Evolutionary conservation across 1,284 basidiomycete species (phyloP).

Genomic region (Rhodotorula sp.): DNA sequence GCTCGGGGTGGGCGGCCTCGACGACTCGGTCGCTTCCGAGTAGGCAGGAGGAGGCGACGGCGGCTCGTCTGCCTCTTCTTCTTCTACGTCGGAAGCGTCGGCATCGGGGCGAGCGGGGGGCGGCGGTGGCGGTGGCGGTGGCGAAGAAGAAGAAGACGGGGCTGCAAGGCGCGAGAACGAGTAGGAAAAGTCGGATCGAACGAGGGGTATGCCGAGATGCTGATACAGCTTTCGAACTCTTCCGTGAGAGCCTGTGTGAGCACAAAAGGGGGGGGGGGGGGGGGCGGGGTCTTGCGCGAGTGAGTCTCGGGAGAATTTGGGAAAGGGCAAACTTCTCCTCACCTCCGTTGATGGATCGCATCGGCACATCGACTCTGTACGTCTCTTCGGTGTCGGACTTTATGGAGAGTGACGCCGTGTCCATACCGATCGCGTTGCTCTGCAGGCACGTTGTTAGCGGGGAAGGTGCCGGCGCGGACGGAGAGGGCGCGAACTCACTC

Average conservation of each 20-base stretch:
- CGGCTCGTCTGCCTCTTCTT: too few relatives aligned
- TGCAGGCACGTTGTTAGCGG: background rate
- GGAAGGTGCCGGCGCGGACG: background rate
- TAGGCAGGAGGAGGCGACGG: too few relatives aligned
- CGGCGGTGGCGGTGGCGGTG: background rate
- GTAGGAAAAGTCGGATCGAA: conserved; percentile 61
- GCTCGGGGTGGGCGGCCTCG: conserved; percentile 32
- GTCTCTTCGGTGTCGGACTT: conserved; percentile 20
- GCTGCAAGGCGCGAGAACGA: conserved; percentile 56
- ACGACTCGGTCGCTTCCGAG: conserved; percentile 58
- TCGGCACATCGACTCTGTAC: conserved; percentile 65
- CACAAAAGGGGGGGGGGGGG: background rate
- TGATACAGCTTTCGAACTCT: conserved; percentile 65
- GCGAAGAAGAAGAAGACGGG: conserved; percentile 18
- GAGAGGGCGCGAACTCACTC: conserved; percentile 54
- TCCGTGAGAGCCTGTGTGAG: conserved; percentile 63
- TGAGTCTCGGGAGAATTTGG: background rate
- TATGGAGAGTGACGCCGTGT: conserved; percentile 31
- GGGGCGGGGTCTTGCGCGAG: too few relatives aligned
- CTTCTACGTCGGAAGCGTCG: background rate
- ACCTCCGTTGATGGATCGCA: conserved; percentile 76
- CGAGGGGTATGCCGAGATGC: conserved; percentile 58
- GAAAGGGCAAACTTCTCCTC: conserved; percentile 31
- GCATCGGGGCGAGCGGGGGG: background rate
- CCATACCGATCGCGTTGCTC: conserved; percentile 34